Evolutionary conservation across 2,329 filamentous ascomycete species (phyloP).

Genomic region (Colletotrichum orchidophilum): DNA sequence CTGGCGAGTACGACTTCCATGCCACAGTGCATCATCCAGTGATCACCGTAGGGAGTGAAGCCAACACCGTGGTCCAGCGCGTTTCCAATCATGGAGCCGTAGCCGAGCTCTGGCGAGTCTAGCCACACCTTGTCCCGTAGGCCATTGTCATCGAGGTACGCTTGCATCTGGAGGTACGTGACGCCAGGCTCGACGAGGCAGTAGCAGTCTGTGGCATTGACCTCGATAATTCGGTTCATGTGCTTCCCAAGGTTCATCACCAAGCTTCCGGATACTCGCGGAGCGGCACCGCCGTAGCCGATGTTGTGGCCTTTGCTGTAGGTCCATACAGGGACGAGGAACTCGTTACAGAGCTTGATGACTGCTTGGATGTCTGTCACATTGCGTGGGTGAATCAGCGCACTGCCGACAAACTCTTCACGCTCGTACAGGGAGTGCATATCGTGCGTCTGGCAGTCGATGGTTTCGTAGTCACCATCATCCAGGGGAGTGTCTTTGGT

Average conservation of each 20-base stretch:
- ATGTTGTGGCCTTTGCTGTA: slow-evolving; percentile 60
- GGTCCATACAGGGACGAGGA: slow-evolving; percentile 57
- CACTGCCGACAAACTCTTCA: slow-evolving; percentile 54
- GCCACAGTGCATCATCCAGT: slow-evolving; percentile 50
- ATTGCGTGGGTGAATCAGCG: slow-evolving; percentile 43
- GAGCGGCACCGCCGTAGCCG: slow-evolving; percentile 65
- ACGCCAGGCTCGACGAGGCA: slow-evolving; percentile 66
- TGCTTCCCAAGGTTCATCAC: slow-evolving; percentile 60
- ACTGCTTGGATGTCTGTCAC: slow-evolving; percentile 56
- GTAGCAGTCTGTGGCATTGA: slow-evolving; percentile 58
- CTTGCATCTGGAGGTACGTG: slow-evolving; percentile 59
- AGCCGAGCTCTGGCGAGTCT: slow-evolving; percentile 52
- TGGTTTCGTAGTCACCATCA: slow-evolving; percentile 23
- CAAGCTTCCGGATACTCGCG: slow-evolving; percentile 60
- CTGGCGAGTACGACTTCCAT: slow-evolving; percentile 56
- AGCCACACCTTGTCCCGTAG: slow-evolving; percentile 52
- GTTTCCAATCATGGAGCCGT: slow-evolving; percentile 56
- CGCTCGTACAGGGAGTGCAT: slow-evolving; percentile 50
- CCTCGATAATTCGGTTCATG: slow-evolving; percentile 62
- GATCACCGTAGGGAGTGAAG: slow-evolving; percentile 53
- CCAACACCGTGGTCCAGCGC: slow-evolving; percentile 56
- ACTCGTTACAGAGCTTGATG: slow-evolving; percentile 55
- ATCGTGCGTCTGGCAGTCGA: slow-evolving; percentile 40
- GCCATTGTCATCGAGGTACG: slow-evolving; percentile 54
- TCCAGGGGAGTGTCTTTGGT: slow-evolving; percentile 7